These are phyloP conservation scores for Capsicum pubescens DNA, from an alignment of 257 asterid genomes.

Conservation along the genomic window DNA sequence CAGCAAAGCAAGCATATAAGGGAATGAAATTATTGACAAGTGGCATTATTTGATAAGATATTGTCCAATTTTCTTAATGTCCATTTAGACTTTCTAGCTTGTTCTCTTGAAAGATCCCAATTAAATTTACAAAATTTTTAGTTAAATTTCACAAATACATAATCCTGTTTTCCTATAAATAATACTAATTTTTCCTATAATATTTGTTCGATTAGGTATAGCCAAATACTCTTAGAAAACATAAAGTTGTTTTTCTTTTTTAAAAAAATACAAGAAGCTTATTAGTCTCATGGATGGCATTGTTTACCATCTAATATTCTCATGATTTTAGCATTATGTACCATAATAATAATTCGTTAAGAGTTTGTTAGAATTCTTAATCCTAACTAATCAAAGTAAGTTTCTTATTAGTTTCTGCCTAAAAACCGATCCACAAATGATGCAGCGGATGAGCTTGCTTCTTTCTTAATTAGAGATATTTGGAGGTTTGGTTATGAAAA, in stretches of 20 bases:
- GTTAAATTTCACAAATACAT: background rate
- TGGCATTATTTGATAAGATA: conserved; percentile 19
- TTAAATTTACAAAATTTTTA: background rate
- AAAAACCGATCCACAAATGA: background rate
- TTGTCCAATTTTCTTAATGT: background rate
- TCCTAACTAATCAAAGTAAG: background rate
- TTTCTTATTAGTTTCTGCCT: background rate
- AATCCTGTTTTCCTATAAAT: background rate
- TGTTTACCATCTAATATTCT: too few species aligned
- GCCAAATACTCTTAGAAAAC: background rate
- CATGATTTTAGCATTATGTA: background rate
- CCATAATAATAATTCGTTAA: background rate
- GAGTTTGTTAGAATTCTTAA: background rate
- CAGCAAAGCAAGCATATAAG: conserved; percentile 25
- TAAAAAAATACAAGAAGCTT: background rate
- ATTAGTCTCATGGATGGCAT: background rate
- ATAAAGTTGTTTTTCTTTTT: background rate
- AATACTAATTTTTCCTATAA: background rate
- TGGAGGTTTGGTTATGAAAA: too few species aligned
- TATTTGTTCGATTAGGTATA: background rate
- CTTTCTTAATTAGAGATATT: too few species aligned
- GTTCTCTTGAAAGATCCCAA: conserved; percentile 31
- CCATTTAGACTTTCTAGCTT: conserved; percentile 32
- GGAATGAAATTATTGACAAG: conserved; percentile 27
- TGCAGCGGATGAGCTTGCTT: too few species aligned